phyloP scores from a whole-genome alignment of 306 rosid species.

The Gillenia trifoliata region DNA sequence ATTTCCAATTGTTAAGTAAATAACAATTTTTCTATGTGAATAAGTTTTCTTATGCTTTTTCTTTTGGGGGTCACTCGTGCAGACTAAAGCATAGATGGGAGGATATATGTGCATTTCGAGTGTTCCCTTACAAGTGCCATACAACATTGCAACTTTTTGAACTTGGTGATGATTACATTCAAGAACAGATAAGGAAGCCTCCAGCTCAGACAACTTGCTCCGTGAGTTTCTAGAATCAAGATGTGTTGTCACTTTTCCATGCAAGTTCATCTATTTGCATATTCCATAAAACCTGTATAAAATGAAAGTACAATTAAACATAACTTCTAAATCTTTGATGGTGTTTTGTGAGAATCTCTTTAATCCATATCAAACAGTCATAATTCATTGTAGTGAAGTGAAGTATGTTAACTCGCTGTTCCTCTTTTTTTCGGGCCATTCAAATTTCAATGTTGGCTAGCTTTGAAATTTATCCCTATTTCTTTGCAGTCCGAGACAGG shows the following conservation, averaged over 20 bases:
- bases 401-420: neutral
- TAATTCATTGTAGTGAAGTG: neutral
- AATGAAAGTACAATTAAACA: neutral
- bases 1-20: neutral
- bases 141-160: constrained; percentile 85
- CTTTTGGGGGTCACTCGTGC: constrained; percentile 8
- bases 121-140: constrained; percentile 83
- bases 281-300: neutral
- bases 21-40: neutral
- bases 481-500: constrained; percentile 66
- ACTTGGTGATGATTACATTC: constrained; percentile 87
- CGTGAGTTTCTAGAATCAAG: constrained; percentile 36
- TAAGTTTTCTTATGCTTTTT: too few relatives aligned
- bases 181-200: constrained; percentile 70
- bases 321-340: neutral
- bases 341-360: neutral
- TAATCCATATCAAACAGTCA: neutral
- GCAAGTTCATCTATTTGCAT: neutral
- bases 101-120: constrained; percentile 76
- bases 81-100: constrained; percentile 61
- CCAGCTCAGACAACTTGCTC: constrained; percentile 55
- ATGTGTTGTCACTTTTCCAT: neutral
- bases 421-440: neutral
- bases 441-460: neutral
- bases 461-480: constrained; percentile 12